Conservation (phyloP, 2,329 filamentous ascomycete genomes). For the Stagonosporopsis cucurbitacearum region DNA sequence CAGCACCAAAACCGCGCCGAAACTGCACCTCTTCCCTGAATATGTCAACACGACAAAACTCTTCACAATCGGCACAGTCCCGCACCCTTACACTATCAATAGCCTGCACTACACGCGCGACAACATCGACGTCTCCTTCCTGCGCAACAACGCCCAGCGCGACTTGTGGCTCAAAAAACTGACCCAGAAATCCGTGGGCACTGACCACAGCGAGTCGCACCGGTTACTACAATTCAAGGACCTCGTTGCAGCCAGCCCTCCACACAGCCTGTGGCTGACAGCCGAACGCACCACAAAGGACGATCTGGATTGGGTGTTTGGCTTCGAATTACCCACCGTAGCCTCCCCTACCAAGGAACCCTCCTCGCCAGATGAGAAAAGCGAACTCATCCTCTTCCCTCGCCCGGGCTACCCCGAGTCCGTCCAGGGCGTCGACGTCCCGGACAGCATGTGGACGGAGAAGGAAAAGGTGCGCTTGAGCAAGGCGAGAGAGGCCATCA, state of each 20-base stretch:
- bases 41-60: slow-evolving; percentile 75
- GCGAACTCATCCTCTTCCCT: slow-evolving; percentile 56
- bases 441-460: slow-evolving; percentile 60
- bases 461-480: slow-evolving; percentile 64
- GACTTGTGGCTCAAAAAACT: slow-evolving; percentile 79
- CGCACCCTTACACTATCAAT: slow-evolving; percentile 86
- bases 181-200: slow-evolving; percentile 72
- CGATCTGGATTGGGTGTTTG: slow-evolving; percentile 90
- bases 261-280: slow-evolving; percentile 79
- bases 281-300: slow-evolving; percentile 68
- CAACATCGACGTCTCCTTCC: slow-evolving; percentile 50
- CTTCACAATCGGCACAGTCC: slow-evolving; percentile 86
- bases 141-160: slow-evolving; percentile 68
- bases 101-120: slow-evolving; percentile 67
- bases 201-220: slow-evolving; percentile 65
- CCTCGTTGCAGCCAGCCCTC: slow-evolving; percentile 69
- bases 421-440: slow-evolving; percentile 58
- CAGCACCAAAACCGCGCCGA: slow-evolving; percentile 65
- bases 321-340: slow-evolving; percentile 75
- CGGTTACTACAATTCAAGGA: slow-evolving; percentile 81
- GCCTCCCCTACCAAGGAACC: slow-evolving; percentile 61
- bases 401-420: slow-evolving; percentile 56
- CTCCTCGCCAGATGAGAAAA: slow-evolving; percentile 64
- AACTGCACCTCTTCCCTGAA: slow-evolving; percentile 68
- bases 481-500: slow-evolving; percentile 55